Evolutionary conservation across 148 eudicot species (phyloP).

Genomic region (Amaranthus palmeri): DNA sequence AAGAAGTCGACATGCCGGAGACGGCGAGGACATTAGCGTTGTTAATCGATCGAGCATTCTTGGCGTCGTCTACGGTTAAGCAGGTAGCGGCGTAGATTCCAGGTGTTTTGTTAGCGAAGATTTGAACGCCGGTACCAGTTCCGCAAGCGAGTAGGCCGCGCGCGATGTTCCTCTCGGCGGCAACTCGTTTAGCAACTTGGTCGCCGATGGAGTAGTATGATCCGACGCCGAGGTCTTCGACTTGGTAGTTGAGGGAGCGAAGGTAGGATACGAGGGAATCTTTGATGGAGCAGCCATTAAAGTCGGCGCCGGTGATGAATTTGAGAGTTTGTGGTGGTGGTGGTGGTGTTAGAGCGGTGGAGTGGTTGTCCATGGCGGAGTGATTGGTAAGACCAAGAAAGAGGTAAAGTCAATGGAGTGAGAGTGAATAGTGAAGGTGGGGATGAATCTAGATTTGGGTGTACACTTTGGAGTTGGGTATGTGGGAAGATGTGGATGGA

Average conservation of each 20-base stretch:
- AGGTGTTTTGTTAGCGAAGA: constrained; percentile 81
- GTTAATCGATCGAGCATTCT: constrained; percentile 70
- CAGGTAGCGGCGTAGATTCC: constrained; percentile 75
- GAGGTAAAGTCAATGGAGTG: not conserved
- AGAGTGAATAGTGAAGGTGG: too few species aligned
- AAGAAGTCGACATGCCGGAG: constrained; percentile 54
- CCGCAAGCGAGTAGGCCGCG: constrained; percentile 74
- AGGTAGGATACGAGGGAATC: constrained; percentile 63
- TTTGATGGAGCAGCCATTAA: constrained; percentile 57
- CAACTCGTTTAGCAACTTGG: constrained; percentile 56
- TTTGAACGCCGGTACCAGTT: constrained; percentile 73
- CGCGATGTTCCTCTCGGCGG: constrained; percentile 28
- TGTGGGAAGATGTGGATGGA: too few species aligned
- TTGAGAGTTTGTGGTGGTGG: constrained; percentile 34
- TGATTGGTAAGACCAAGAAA: not conserved
- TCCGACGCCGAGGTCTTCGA: constrained; percentile 78
- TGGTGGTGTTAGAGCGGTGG: not conserved
- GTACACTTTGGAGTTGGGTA: too few species aligned
- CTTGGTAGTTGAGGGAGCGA: constrained; percentile 57
- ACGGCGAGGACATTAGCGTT: constrained; percentile 78
- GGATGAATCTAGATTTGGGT: too few species aligned
- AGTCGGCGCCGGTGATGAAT: constrained; percentile 83
- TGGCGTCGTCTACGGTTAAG: constrained; percentile 51
- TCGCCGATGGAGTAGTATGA: constrained; percentile 70
- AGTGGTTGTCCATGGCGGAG: constrained; percentile 1